phyloP scores from a whole-genome alignment of 2,329 filamentous ascomycete species.

The Aspergillus sp. region DNA sequence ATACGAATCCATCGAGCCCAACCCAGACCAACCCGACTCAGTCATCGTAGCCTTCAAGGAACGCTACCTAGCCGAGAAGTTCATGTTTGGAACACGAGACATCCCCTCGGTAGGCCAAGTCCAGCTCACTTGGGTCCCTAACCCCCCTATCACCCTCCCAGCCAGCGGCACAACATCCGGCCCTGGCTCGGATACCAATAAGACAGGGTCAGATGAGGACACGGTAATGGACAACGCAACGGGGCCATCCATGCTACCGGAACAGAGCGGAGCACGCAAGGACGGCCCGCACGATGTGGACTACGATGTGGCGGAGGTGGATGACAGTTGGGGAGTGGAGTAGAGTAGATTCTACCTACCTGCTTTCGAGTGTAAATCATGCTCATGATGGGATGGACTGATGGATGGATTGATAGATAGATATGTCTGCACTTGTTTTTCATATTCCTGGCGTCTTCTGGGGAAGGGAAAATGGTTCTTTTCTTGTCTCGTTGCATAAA shows the following conservation, averaged over 20 bases:
- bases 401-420: neutral
- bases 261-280: constrained; percentile 20
- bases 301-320: constrained; percentile 54
- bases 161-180: constrained; percentile 10
- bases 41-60: constrained; percentile 51
- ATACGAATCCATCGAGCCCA: constrained; percentile 48
- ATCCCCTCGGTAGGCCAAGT: constrained; percentile 57
- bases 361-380: neutral
- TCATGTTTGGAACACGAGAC: constrained; percentile 49
- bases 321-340: constrained; percentile 45
- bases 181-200: constrained; percentile 25
- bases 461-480: no score
- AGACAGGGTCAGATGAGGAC: constrained; percentile 30
- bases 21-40: constrained; percentile 42
- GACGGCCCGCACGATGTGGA: constrained; percentile 43
- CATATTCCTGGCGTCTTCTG: no score
- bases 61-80: constrained; percentile 56
- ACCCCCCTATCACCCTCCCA: constrained; percentile 31
- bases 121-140: constrained; percentile 57
- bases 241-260: neutral
- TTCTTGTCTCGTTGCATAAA: no score
- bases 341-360: constrained; percentile 3
- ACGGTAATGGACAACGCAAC: constrained; percentile 33
- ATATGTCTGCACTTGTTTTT: no score
- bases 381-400: neutral